phyloP scores from a whole-genome alignment of 805 yeast species.

The Myxozyma nipponensis region DNA sequence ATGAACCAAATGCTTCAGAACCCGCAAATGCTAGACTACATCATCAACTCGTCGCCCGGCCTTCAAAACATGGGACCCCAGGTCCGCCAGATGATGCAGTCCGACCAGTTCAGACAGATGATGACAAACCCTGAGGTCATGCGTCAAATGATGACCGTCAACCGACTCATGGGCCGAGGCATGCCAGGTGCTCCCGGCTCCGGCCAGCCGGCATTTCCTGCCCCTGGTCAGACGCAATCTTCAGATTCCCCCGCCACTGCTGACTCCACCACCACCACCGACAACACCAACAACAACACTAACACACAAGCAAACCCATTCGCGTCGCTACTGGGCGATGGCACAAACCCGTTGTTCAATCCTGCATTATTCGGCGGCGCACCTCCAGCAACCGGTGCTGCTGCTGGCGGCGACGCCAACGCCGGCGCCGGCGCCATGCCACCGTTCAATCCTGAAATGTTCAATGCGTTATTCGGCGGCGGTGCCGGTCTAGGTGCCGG shows the following conservation, averaged over 20 bases:
- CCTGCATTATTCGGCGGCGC: constrained; percentile 45
- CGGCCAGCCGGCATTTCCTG: constrained; percentile 32
- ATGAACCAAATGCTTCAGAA: constrained; percentile 78
- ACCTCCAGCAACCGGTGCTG: constrained; percentile 43
- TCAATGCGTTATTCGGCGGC: constrained; percentile 14
- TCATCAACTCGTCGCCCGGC: constrained; percentile 81
- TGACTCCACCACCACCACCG: constrained; percentile 26
- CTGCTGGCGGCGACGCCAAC: constrained; percentile 30
- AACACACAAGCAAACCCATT: constrained; percentile 48
- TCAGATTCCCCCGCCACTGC: constrained; percentile 26
- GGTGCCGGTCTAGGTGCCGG: constrained; percentile 19
- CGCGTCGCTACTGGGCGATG: constrained; percentile 44
- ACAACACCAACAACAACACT: constrained; percentile 30
- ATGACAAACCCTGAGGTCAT: constrained; percentile 78
- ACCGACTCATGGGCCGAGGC: constrained; percentile 42
- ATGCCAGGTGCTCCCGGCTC: constrained; percentile 31
- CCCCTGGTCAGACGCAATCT: constrained; percentile 34
- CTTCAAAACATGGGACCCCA: constrained; percentile 81
- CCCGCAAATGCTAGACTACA: constrained; percentile 80
- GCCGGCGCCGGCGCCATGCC: constrained; percentile 18
- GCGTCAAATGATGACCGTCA: constrained; percentile 77
- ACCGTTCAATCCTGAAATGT: constrained; percentile 22
- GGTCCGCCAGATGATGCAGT: constrained; percentile 78
- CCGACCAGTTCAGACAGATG: constrained; percentile 77
- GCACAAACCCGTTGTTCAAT: constrained; percentile 38